phyloP scores from a whole-genome alignment of 257 asterid species.

The Scutellaria barbata region DNA sequence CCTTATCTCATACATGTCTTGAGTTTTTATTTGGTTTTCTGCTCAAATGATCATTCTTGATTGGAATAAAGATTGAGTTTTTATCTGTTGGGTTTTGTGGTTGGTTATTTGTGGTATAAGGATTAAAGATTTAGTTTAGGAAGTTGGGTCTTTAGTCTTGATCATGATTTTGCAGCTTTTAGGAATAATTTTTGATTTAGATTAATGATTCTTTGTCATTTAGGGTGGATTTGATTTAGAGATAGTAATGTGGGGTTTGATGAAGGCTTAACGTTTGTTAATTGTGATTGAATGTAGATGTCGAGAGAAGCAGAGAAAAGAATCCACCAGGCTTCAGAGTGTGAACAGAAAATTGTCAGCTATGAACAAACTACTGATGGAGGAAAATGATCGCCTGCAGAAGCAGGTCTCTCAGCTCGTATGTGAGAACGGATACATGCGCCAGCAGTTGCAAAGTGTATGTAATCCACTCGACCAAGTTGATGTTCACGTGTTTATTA shows the following conservation, averaged over 20 bases:
- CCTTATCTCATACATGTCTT: background rate
- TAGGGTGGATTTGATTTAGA: conserved; percentile 12
- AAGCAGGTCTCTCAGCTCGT: conserved; percentile 93
- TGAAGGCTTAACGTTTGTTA: background rate
- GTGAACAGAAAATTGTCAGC: conserved; percentile 85
- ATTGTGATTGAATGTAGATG: conserved; percentile 56
- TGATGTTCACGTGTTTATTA: background rate
- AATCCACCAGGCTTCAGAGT: conserved; percentile 77
- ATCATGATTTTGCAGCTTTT: background rate
- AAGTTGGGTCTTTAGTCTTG: background rate
- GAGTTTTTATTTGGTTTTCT: background rate
- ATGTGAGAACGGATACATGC: conserved; percentile 85
- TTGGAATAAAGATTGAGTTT: background rate
- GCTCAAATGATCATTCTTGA: background rate
- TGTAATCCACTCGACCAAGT: conserved; percentile 29
- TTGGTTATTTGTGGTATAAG: background rate
- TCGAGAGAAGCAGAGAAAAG: conserved; percentile 93
- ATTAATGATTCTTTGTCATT: conserved; percentile 14
- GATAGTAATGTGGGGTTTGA: background rate
- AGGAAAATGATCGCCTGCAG: conserved; percentile 94
- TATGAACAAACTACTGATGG: conserved; percentile 93
- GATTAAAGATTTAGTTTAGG: background rate
- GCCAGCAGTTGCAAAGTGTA: conserved; percentile 82
- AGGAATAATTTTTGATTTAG: background rate
- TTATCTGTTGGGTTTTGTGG: background rate